These are phyloP conservation scores for Colletotrichum sublineola DNA, from an alignment of 2,329 filamentous ascomycete species.

Conservation along the genomic window DNA sequence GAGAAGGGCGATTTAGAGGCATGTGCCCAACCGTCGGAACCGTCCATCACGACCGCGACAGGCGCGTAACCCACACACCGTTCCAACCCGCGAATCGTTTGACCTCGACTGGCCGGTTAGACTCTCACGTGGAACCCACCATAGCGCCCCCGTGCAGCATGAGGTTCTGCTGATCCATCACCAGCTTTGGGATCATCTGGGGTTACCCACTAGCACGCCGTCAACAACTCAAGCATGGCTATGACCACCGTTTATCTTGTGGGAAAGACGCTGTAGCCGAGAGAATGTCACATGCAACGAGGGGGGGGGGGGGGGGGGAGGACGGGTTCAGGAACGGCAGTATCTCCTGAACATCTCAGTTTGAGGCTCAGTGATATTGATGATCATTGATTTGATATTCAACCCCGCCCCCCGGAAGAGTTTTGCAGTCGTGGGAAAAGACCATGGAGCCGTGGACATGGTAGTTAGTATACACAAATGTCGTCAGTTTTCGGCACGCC, in stretches of 20 bases:
- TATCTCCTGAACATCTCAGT: conserved; percentile 31
- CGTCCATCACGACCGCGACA: conserved; percentile 17
- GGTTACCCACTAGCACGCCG: conserved; percentile 16
- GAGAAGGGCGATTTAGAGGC: background rate
- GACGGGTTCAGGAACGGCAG: conserved; percentile 23
- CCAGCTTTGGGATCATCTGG: conserved; percentile 38
- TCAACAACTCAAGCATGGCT: conserved; percentile 37
- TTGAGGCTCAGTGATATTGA: conserved; percentile 18
- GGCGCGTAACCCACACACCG: conserved; percentile 24
- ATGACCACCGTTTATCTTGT: conserved; percentile 41
- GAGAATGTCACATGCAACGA: conserved; percentile 18
- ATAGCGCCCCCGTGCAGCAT: background rate
- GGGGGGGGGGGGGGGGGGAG: background rate
- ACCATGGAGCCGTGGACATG: too few species aligned
- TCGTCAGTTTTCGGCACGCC: conserved; percentile 9
- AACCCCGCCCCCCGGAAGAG: background rate
- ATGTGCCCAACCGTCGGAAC: conserved; percentile 13
- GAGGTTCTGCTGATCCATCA: conserved; percentile 33
- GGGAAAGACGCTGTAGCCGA: conserved; percentile 24
- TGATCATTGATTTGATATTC: background rate
- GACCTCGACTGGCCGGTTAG: conserved; percentile 3
- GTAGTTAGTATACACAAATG: background rate
- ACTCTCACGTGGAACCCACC: conserved; percentile 26
- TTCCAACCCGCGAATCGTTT: conserved; percentile 11
- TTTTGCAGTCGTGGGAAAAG: background rate